Percentiles rank a stretch among this genome's conserved stretches.
Evolutionary conservation across 805 yeast species (phyloP).

Genomic region (Candida piceae): DNA sequence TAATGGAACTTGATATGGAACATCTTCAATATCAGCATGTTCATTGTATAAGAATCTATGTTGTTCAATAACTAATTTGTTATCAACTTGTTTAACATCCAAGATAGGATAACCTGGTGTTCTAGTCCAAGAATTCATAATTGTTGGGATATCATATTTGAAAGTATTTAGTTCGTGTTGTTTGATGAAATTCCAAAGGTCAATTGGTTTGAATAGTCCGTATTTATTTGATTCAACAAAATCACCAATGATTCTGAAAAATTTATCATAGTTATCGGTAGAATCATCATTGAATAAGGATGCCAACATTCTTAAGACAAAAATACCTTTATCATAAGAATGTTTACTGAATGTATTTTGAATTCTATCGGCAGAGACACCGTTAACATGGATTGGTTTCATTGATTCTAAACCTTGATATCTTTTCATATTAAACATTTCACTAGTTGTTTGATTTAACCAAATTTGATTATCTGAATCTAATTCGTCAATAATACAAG

Average conservation of each 20-base stretch:
- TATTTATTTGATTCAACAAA: slow-evolving; percentile 33
- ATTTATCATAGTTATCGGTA: slow-evolving; percentile 26
- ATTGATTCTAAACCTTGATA: slow-evolving; percentile 30
- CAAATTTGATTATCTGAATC: slow-evolving; percentile 28
- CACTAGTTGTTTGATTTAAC: slow-evolving; percentile 27
- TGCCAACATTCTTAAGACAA: slow-evolving; percentile 48
- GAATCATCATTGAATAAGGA: slow-evolving; percentile 32
- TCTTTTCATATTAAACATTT: slow-evolving; percentile 28
- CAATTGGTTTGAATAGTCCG: slow-evolving; percentile 42
- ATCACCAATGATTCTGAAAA: slow-evolving; percentile 32
- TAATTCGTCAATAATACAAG: slow-evolving; percentile 27
- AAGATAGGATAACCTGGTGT: slow-evolving; percentile 57
- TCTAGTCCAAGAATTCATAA: slow-evolving; percentile 57
- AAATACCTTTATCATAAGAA: slow-evolving; percentile 58
- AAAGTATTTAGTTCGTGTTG: slow-evolving; percentile 21
- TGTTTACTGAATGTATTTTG: slow-evolving; percentile 44
- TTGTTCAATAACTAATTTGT: slow-evolving; percentile 32
- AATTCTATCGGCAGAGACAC: slow-evolving; percentile 33
- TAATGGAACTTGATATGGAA: slow-evolving; percentile 61
- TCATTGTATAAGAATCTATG: slow-evolving; percentile 32
- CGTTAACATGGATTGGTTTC: slow-evolving; percentile 33
- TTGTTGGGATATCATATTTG: slow-evolving; percentile 41
- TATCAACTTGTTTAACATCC: slow-evolving; percentile 28
- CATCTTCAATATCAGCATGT: slow-evolving; percentile 40
- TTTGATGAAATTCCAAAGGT: slow-evolving; percentile 45